These are phyloP conservation scores for Aspergillus cejpii DNA, from an alignment of 2,329 filamentous ascomycete genomes.

Conservation along the genomic window DNA sequence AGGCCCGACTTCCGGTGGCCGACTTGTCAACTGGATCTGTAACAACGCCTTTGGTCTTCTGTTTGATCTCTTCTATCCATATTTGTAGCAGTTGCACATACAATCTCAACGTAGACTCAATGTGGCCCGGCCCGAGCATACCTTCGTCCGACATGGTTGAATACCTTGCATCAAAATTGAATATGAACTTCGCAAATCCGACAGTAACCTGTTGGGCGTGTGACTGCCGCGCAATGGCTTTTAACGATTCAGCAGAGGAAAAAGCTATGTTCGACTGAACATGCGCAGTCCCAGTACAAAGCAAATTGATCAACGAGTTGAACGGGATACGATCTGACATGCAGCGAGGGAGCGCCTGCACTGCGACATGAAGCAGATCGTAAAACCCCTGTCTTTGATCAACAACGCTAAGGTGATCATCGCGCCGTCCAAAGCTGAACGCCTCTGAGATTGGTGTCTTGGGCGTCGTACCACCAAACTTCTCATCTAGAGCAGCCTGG, in stretches of 20 bases:
- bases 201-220: constrained; percentile 94
- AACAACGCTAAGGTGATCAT: constrained; percentile 64
- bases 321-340: constrained; percentile 85
- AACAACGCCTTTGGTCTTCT: constrained; percentile 69
- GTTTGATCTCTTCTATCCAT: constrained; percentile 94
- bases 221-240: constrained; percentile 87
- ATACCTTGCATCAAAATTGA: constrained; percentile 96
- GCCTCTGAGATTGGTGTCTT: constrained; percentile 94
- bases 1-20: constrained; percentile 60
- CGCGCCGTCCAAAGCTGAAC: constrained; percentile 80
- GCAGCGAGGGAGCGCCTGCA: constrained; percentile 91
- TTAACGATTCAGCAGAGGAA: constrained; percentile 86
- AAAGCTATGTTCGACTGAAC: constrained; percentile 86
- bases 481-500: constrained; percentile 90
- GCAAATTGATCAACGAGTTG: constrained; percentile 83
- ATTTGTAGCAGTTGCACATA: constrained; percentile 93
- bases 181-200: constrained; percentile 94
- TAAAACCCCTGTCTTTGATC: constrained; percentile 95
- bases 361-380: constrained; percentile 87
- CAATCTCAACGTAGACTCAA: constrained; percentile 84
- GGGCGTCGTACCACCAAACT: constrained; percentile 76
- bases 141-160: constrained; percentile 97
- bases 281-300: constrained; percentile 95
- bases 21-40: constrained; percentile 58
- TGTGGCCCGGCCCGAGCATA: constrained; percentile 88